phyloP scores from a whole-genome alignment of 768 basidiomycete species.

The Phylloporus rhodoxanthus region DNA sequence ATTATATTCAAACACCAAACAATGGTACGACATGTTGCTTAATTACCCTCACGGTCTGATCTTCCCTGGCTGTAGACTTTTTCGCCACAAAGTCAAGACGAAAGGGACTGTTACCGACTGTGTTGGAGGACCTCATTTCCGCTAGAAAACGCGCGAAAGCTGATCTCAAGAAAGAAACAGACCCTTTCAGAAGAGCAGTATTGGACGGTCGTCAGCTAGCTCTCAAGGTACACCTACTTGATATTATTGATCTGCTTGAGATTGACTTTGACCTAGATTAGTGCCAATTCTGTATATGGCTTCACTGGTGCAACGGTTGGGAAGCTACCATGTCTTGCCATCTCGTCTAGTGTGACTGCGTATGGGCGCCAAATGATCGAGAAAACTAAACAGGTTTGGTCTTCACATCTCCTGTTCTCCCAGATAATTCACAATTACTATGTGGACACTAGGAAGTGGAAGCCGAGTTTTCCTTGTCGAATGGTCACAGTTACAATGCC shows the following conservation, averaged over 20 bases:
- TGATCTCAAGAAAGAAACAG: slow-evolving; percentile 93
- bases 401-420: background rate
- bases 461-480: slow-evolving; percentile 74
- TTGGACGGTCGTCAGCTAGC: slow-evolving; percentile 96
- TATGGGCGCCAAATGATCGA: slow-evolving; percentile 99
- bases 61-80: slow-evolving; percentile 51
- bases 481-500: slow-evolving; percentile 82
- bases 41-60: background rate
- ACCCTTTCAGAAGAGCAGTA: slow-evolving; percentile 95
- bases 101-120: slow-evolving; percentile 86
- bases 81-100: slow-evolving; percentile 70
- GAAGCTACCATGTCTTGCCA: slow-evolving; percentile 91
- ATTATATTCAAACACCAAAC: slow-evolving; percentile 94
- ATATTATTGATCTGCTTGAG: background rate
- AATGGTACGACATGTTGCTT: slow-evolving; percentile 53
- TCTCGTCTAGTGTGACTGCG: slow-evolving; percentile 91
- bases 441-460: slow-evolving; percentile 65
- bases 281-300: slow-evolving; percentile 98
- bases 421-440: background rate
- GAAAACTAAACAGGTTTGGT: slow-evolving; percentile 75
- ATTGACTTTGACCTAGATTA: slow-evolving; percentile 59
- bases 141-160: slow-evolving; percentile 94
- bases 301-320: slow-evolving; percentile 98
- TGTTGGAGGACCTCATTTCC: slow-evolving; percentile 88
- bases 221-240: slow-evolving; percentile 58